phyloP scores from a whole-genome alignment of 2,329 filamentous ascomycete species.

The Talaromyces sp. region DNA sequence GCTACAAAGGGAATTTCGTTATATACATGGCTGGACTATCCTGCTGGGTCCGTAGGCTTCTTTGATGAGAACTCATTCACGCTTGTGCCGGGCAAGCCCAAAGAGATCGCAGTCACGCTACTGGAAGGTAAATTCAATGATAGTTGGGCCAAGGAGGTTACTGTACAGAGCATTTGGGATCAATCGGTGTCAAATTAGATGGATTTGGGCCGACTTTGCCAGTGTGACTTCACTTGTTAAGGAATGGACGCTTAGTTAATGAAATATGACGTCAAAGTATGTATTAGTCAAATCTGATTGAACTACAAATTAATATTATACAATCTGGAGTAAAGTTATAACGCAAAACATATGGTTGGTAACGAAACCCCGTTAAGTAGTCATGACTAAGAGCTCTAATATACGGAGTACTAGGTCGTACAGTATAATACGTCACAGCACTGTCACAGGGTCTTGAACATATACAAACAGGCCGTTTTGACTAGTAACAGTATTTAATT shows the following conservation, averaged over 20 bases:
- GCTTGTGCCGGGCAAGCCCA: constrained; percentile 40
- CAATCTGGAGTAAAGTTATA: no score
- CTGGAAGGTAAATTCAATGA: constrained; percentile 40
- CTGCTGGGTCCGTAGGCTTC: constrained; percentile 42
- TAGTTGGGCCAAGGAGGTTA: constrained; percentile 43
- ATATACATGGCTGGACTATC: constrained; percentile 53
- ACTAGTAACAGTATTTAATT: background rate
- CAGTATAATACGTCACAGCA: no score
- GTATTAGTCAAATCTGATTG: no score
- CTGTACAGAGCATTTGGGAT: constrained; percentile 50
- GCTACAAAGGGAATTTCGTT: constrained; percentile 45
- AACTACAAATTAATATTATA: no score
- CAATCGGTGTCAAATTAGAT: constrained; percentile 12
- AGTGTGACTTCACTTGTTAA: background rate
- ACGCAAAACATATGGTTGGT: no score
- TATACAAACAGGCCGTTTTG: background rate
- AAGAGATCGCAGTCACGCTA: constrained; percentile 41
- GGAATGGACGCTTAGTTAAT: background rate
- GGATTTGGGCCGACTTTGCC: background rate
- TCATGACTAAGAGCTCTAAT: no score
- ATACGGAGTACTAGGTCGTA: no score
- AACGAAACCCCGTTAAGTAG: no score
- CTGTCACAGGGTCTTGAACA: no score
- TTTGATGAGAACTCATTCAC: constrained; percentile 53
- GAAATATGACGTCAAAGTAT: background rate